Evolutionary conservation across 352 stramenopile genomes (phyloP), one percentile per base, ranked within the genome.

Genomic region (Bremia lactucae): DNA sequence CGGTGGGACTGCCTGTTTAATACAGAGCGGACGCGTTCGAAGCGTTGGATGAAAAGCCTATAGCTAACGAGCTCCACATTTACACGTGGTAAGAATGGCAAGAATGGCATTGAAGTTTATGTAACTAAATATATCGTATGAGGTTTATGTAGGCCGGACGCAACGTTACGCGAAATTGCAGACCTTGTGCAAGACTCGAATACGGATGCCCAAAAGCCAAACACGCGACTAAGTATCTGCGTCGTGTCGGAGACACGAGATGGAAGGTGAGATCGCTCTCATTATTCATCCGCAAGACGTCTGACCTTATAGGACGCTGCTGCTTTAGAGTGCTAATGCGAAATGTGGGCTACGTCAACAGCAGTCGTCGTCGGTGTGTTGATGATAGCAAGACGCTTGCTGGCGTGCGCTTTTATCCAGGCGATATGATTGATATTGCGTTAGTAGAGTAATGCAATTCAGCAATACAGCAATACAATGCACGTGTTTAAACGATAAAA

Each of bases 131-230:
- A 8, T 22, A 31, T 18, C 45, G 13, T 18, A 37, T 3, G 11
- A 6, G 14, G 29, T 9, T 29, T 9, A 1, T 33, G 16, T 42
- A 83, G 71, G 74, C 65, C 67, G 4, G 74, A 87, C 42, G 72
- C 71, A 7, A 87, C 74, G 22, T 55, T 87, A 40, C 62, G 74
- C 11, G 74, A 87, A 41, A 72, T 84, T 13, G 68, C 68, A 2
- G 74, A 83, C 36, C 54, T 87, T n/a, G 59, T 84, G 16, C 72
- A 83, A 43, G 72, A 84, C 39, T 65, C 67, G 11, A 83, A 78
- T 33, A 18, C 58, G 0, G 69, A 84, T 14, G 68, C 72, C 6
- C 63, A 60, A 35, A 75, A 78, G 45, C 45, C 65, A 26, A 73
- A 62, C 18, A 60, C 57, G 31, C 74, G 74, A 6, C 60, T 87